Base-by-base conservation (phyloP, 2,329 filamentous ascomycete genomes). In the Verruconis gallopava region DNA sequence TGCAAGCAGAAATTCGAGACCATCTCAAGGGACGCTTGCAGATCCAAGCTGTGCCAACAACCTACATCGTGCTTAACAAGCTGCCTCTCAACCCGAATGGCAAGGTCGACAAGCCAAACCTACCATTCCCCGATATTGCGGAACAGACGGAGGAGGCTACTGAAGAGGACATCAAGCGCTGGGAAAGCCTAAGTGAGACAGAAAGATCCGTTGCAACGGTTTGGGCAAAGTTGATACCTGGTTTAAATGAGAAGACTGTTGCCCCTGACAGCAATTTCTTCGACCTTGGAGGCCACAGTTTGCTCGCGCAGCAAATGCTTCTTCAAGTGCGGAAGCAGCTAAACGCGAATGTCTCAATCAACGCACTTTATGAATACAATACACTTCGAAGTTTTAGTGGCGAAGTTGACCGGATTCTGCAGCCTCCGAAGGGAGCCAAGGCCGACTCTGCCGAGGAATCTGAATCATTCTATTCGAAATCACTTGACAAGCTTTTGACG, bases 301-400 rank as follows among this genome's bases (percentile, higher is more conserved):
- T 93, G 51, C 69, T 89, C 35, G 84, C 83, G 0, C 84, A 91
- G 53, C 79, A 84, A 52, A 75, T 95, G 56, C 70, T 94, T 5
- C 74, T 93, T 45, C 72, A 76, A 40, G 70, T 88, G 28, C 69
- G 74, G 30, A 68, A 72, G 46, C 71, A 73, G 51, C 76, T 72
- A 65, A 66, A 67, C 37, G 66, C 72, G 4, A 72, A 85, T 45
- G 66, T 89, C 13, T 72, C 75, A 6, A 84, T 91, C 63, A 77
- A 67, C 45, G 69, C 72, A 6, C 76, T 91, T 48, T 88, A 81
- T 62, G 69, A 74, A 44, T 72, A 75, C 51, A 77, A 79, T 2
- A 81, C 75, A 1, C 61, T 81, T 3, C 65, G 68, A 47, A 69
- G 65, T 3, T 74, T 77, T 45, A 69, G 71, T 11, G 59, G 63